Base-by-base conservation (phyloP, 805 yeast genomes). In the Starmera dryadoides region DNA sequence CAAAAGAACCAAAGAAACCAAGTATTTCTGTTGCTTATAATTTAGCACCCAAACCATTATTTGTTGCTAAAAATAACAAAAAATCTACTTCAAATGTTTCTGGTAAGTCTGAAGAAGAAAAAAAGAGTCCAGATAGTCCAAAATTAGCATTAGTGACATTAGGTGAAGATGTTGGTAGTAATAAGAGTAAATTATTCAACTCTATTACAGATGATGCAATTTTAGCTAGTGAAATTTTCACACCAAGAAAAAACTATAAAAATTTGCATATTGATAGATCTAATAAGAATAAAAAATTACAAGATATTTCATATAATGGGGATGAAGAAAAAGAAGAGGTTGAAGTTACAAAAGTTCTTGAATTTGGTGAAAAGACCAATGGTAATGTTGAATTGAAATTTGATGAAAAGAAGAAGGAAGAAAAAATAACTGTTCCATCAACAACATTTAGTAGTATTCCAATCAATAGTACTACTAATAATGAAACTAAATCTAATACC, bases 161-260 rank as follows among this genome's bases (percentile, higher is more conserved):
- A 10, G 8, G 35, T 9, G 26, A 42, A 32, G 25, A 7, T 36
- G 33, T 36, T 21, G 28, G 35, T 26, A 39, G 42, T 16, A 36
- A 48, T 9, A 38, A 50, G 33, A 38, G 40, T 4, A 58, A 55
- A 23, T 40, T 75, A 18, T 64, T 73, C 53, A 66, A 66, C 41
- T 50, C 69, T 21, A 58, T 65, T 21, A 76, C 86, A 4, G 89
- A 85, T 55, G 70, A 73, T 38, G 82, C 86, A 4, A 81, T 86
- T 43, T 59, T 83, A 43, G 66, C 81, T 3, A 76, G 86, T n/a
- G 82, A 77, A 32, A 76, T 84, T 4, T 84, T 85, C 56, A 74
- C 81, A 4, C 86, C 86, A 26, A 71, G 77, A 37, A 63, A 66
- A 32, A 73, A 71, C 42, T 67, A 75, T 45, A 74, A 74, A 36